These are phyloP conservation scores for Aspergillus pseudotamarii DNA, from an alignment of 2,329 filamentous ascomycete species.

Conservation along the genomic window DNA sequence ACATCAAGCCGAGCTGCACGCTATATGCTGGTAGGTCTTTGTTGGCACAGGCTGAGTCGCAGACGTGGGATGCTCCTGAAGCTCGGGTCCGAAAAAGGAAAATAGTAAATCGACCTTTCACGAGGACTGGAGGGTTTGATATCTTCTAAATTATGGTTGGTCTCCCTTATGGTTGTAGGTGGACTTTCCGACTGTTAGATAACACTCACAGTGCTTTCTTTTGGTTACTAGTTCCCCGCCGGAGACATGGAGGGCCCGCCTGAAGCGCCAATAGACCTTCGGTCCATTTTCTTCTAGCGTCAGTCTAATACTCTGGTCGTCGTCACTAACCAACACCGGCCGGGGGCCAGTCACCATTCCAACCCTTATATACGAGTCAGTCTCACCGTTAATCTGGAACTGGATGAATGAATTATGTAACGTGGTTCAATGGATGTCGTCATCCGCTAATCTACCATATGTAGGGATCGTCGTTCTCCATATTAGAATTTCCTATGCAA, in stretches of 20 bases:
- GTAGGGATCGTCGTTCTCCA: not conserved
- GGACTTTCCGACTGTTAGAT: not conserved
- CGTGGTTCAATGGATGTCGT: not conserved
- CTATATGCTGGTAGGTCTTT: not conserved
- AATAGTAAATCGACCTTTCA: not conserved
- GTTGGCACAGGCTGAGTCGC: conserved; percentile 8
- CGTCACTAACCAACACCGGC: not conserved
- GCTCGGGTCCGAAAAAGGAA: not conserved
- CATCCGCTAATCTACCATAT: not conserved
- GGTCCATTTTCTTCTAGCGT: not conserved
- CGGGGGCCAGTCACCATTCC: not conserved
- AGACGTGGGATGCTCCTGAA: conserved; percentile 5
- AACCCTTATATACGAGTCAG: not conserved
- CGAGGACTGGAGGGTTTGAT: not conserved
- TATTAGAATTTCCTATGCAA: not conserved
- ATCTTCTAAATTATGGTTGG: not conserved
- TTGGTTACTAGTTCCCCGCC: not conserved
- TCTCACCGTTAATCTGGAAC: not conserved
- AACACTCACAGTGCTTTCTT: not conserved
- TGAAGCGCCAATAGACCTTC: not conserved
- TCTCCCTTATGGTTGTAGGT: not conserved
- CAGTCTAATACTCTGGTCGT: not conserved
- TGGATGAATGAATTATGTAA: not conserved
- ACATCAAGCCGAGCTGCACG: not conserved
- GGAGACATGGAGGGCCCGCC: not conserved